Base-by-base conservation (phyloP, 768 basidiomycete genomes). In the Pleurotus ostreatus region DNA sequence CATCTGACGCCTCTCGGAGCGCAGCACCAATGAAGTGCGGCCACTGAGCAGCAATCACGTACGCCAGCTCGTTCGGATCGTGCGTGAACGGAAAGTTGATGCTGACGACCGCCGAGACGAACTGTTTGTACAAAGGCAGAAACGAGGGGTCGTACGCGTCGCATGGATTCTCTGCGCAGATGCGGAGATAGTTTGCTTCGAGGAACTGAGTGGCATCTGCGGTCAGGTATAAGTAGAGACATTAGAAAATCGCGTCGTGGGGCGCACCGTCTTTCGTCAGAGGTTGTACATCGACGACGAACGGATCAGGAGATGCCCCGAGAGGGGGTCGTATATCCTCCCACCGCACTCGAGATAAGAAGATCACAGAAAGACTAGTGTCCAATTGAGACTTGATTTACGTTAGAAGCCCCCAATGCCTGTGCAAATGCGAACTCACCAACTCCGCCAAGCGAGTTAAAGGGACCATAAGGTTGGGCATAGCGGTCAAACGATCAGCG, bases 31-130 rank as follows among this genome's bases (percentile, higher is more conserved):
- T 78, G 61, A 91, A 92, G 2, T 84, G 86, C 0, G 90, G 88
- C 90, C 92, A 93, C 18, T 85, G 78, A 5, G 91, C 87, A 0
- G 86, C 84, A 2, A 87, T 82, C 25, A 93, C 79, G 63, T 92
- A 93, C 43, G 80, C 78, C 1, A 93, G 74, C 63, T 93, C 91
- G 48, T 81, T 66, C 0, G 83, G 80, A 62, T 92, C 85, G 40
- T 77, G 78, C 2, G 81, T 84, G 67, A 85, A 91, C 5, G 82
- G 76, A 18, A 78, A 78, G 64, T 89, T 84, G 26, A 81, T 73
- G 46, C 81, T 78, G 63, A 81, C 82, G 2, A 93, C 67, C 8
- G 80, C 73, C 5, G 78, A 73, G 16, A 77, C 65, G 59, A 86
- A 93, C 55, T 86, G 83, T n/a, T 73, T 64, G 59, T 88, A 90